phyloP scores from a whole-genome alignment of 164 flowering plant species.

The Euptelea pleiosperma region DNA sequence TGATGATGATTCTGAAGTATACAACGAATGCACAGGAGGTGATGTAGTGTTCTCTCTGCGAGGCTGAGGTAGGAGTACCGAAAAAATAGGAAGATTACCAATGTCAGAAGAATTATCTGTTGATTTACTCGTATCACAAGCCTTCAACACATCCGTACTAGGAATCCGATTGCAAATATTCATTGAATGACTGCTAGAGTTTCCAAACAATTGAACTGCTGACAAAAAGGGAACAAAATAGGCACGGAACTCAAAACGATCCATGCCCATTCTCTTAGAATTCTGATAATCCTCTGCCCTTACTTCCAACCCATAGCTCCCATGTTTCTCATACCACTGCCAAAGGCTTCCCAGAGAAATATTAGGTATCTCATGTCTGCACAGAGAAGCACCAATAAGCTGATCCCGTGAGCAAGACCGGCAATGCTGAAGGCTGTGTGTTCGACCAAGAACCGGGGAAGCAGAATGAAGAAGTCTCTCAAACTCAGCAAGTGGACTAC shows the following conservation, averaged over 20 bases:
- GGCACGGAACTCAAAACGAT: constrained; percentile 35
- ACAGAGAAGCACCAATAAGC: constrained; percentile 24
- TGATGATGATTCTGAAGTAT: constrained; percentile 17
- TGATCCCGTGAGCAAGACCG: constrained; percentile 25
- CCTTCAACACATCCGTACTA: constrained; percentile 16
- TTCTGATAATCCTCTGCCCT: constrained; percentile 37
- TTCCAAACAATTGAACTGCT: constrained; percentile 69
- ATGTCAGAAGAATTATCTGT: constrained; percentile 18
- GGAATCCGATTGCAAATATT: constrained; percentile 5
- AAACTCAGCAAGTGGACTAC: constrained; percentile 61
- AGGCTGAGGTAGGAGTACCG: constrained; percentile 37
- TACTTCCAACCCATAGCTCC: constrained; percentile 68
- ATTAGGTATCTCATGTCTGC: constrained; percentile 48
- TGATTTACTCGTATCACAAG: constrained; percentile 9
- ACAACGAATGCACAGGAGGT: constrained; percentile 2
- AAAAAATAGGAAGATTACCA: constrained; percentile 19
- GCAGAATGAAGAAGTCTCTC: constrained; percentile 54
- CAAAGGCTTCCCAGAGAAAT: constrained; percentile 50
- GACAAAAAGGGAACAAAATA: constrained; percentile 77
- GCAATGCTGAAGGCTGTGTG: constrained; percentile 21
- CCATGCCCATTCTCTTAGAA: constrained; percentile 32
- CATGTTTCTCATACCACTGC: constrained; percentile 77
- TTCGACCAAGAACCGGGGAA: constrained; percentile 43
- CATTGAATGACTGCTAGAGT: constrained; percentile 16
- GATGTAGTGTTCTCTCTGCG: constrained; percentile 14